phyloP scores from a whole-genome alignment of 2,329 filamentous ascomycete genomes.

The Scorias spongiosa region DNA sequence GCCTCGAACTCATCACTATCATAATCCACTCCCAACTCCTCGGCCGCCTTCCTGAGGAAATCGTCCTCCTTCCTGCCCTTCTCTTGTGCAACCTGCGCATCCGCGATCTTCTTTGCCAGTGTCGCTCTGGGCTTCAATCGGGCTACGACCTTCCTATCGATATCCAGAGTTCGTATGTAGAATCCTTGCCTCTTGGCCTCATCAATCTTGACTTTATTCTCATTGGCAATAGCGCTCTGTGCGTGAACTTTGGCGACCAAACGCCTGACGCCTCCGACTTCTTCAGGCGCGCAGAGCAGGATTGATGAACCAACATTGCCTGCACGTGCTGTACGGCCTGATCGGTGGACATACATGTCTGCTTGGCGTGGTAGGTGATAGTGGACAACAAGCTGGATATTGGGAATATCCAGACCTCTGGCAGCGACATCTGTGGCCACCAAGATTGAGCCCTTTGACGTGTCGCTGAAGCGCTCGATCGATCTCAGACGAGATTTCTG shows the following conservation, averaged over 20 bases:
- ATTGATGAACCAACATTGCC: conserved; percentile 70
- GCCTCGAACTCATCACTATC: conserved; percentile 73
- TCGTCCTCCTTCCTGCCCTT: conserved; percentile 71
- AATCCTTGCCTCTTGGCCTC: conserved; percentile 33
- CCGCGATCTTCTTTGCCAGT: conserved; percentile 76
- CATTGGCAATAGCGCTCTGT: conserved; percentile 25
- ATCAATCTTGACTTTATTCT: conserved; percentile 31
- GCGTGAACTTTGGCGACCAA: conserved; percentile 81
- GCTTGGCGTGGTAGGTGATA: conserved; percentile 93
- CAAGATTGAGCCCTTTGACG: conserved; percentile 50
- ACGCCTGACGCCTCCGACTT: conserved; percentile 69
- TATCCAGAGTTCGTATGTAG: conserved; percentile 64
- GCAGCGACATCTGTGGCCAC: conserved; percentile 93
- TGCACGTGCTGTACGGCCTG: conserved; percentile 87
- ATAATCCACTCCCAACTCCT: conserved; percentile 87
- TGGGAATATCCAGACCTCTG: conserved; percentile 86
- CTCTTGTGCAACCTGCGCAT: conserved; percentile 71
- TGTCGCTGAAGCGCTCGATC: conserved; percentile 70
- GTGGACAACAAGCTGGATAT: conserved; percentile 80
- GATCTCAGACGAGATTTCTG: conserved; percentile 92
- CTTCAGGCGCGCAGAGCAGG: conserved; percentile 78
- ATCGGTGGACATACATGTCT: conserved; percentile 93
- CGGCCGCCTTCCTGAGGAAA: conserved; percentile 70
- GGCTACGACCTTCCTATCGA: conserved; percentile 65
- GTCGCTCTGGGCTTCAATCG: conserved; percentile 62